Percentiles rank a stretch among this genome's conserved stretches.
phyloP scores from a whole-genome alignment of 192 early-diverging fungal genomes.

The Backusella australiensis region DNA sequence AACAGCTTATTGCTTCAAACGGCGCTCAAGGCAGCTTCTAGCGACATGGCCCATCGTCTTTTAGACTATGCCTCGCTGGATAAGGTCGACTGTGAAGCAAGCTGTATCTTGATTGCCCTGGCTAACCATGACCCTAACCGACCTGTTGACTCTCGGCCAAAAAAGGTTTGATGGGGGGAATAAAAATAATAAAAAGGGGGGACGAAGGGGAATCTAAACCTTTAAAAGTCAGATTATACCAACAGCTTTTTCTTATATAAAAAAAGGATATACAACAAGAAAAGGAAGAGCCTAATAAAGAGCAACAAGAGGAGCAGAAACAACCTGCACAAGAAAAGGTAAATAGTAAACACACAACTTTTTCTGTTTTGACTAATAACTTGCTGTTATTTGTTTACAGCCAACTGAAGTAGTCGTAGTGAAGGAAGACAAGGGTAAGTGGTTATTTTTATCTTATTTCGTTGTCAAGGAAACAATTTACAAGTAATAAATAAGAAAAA shows the following conservation, averaged over 20 bases:
- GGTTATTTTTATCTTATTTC: not conserved
- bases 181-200: not conserved
- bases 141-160: not conserved
- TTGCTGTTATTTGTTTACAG: not conserved
- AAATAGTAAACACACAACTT: not conserved
- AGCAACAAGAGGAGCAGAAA: not conserved
- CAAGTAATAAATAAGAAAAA: not conserved
- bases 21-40: not conserved
- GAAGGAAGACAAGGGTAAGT: not conserved
- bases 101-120: conserved; percentile 32
- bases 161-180: conserved; percentile 16
- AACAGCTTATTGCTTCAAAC: conserved; percentile 4
- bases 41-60: conserved; percentile 9
- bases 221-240: conserved; percentile 16
- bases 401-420: not conserved
- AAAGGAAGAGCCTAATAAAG: not conserved
- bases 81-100: conserved; percentile 34
- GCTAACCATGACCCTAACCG: conserved; percentile 27
- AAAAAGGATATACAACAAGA: not conserved
- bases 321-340: not conserved
- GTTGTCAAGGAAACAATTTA: conserved; percentile 1
- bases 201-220: not conserved
- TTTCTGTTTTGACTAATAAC: not conserved
- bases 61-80: conserved; percentile 30
- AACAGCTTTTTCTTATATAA: not conserved